Evolutionary conservation across 2,329 filamentous ascomycete genomes (phyloP), one percentile per base, ranked within the genome.

Genomic region (Penicillium fuscoglaucum): DNA sequence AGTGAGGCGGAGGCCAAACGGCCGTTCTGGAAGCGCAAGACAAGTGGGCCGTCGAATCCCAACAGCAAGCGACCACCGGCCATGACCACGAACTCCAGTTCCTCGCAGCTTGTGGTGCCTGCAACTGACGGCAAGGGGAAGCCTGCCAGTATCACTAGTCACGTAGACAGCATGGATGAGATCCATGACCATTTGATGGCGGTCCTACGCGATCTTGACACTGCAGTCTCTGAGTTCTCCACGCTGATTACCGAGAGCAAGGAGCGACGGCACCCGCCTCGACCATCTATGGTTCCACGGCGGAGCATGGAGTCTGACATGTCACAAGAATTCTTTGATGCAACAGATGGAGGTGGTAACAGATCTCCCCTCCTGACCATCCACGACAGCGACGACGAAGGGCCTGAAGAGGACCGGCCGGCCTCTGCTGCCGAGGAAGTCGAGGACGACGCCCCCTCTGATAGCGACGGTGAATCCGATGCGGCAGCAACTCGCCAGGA

Each of bases 291-390:
- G 4, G 78, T 74, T 33, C 82, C 84, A 12, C 79, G 86, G 39
- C 81, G 83, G 68, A 96, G 92, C 69, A 85, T 96, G 54, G 93
- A 96, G 61, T 96, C 92, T 0, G 83, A 87, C 31, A 89, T 90
- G 1, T 84, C 84, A 2, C 90, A 96, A 57, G 93, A 98, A 72
- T 99, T 98, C 76, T 99, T 97, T 68, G 95, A 99, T 72, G 95
- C 95, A 1, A 87, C 89, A 68, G 88, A 86, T 52, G 87, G 84
- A 17, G 84, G 84, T 65, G 68, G 78, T 17, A 74, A 72, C 37
- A 54, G 35, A 29, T 87, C 88, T 8, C 87, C 90, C 55, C 81
- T 96, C 9, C 80, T 96, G 61, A 87, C 87, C 49, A 93, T 97
- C 59, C 84, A 86, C 60, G 87, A 85, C 46, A 90, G 86, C 69